A percentile compares a stretch with the other conserved stretches of the same genome.
These are phyloP conservation scores for Ogataea dorogensis DNA, from an alignment of 805 yeast species.

Conservation along the genomic window DNA sequence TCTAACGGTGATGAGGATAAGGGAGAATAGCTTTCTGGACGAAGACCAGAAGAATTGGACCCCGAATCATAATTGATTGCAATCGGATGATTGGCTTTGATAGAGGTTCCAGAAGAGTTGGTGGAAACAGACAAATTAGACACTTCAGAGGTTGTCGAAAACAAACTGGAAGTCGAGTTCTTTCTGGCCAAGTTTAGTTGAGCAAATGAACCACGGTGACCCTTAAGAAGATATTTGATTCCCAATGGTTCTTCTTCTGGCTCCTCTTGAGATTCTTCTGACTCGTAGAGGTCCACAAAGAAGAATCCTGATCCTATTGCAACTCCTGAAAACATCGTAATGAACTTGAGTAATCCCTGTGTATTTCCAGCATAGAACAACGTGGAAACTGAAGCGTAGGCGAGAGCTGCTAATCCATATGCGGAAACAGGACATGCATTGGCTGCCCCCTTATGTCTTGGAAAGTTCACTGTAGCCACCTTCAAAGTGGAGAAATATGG, in stretches of 20 bases:
- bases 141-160: slow-evolving; percentile 29
- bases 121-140: slow-evolving; percentile 27
- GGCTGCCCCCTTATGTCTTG: slow-evolving; percentile 67
- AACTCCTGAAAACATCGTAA: slow-evolving; percentile 51
- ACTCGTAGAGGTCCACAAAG: slow-evolving; percentile 39
- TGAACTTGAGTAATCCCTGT: slow-evolving; percentile 52
- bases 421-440: slow-evolving; percentile 66
- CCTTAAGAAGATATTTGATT: slow-evolving; percentile 29
- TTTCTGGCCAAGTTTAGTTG: slow-evolving; percentile 27
- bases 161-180: slow-evolving; percentile 31
- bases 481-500: slow-evolving; percentile 60
- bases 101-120: slow-evolving; percentile 19
- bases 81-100: slow-evolving; percentile 20
- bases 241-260: slow-evolving; percentile 20
- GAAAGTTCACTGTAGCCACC: slow-evolving; percentile 63
- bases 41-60: slow-evolving; percentile 8
- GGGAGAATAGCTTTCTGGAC: slow-evolving; percentile 18
- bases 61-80: slow-evolving; percentile 15
- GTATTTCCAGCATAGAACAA: slow-evolving; percentile 51
- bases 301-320: slow-evolving; percentile 44
- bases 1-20: slow-evolving; percentile 30
- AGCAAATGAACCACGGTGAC: slow-evolving; percentile 38
- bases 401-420: slow-evolving; percentile 68
- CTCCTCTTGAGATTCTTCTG: slow-evolving; percentile 29
- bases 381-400: slow-evolving; percentile 59